Evolutionary conservation across 2,329 filamentous ascomycete genomes (phyloP).

Genomic region (Tolypocladium endophyticum): DNA sequence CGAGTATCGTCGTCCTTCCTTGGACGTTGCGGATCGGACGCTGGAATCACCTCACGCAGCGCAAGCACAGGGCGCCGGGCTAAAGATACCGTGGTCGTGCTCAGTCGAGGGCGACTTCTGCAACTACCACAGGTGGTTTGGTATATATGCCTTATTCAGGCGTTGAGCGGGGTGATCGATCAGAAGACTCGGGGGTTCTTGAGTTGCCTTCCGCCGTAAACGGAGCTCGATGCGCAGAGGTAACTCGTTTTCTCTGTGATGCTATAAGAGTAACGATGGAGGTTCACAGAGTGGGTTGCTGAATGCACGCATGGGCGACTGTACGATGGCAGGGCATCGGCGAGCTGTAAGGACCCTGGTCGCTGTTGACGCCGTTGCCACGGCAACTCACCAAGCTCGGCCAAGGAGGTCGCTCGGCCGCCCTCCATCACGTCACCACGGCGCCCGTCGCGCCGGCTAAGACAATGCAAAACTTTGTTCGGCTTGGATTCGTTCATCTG

Average conservation of each 20-base stretch:
- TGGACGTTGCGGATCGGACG: neutral
- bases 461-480: constrained; percentile 3
- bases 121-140: constrained; percentile 7
- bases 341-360: constrained; percentile 12
- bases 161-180: constrained; percentile 8
- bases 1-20: neutral
- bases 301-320: constrained; percentile 14
- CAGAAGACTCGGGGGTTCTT: constrained; percentile 8
- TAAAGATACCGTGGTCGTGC: constrained; percentile 31
- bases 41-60: constrained; percentile 62
- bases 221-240: constrained; percentile 5
- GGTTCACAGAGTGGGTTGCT: constrained; percentile 9
- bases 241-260: neutral
- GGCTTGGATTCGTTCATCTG: neutral
- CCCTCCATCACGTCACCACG: constrained; percentile 9
- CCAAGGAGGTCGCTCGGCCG: neutral
- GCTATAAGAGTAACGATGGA: constrained; percentile 5
- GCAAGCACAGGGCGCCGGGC: constrained; percentile 75
- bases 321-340: constrained; percentile 9
- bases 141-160: constrained; percentile 22
- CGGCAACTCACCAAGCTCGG: constrained; percentile 13
- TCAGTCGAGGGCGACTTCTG: constrained; percentile 37
- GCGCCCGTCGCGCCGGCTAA: constrained; percentile 4
- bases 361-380: constrained; percentile 22
- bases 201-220: constrained; percentile 6